Evolutionary conservation across 805 yeast species (phyloP).

Genomic region (Kregervanrija fluxuum): DNA sequence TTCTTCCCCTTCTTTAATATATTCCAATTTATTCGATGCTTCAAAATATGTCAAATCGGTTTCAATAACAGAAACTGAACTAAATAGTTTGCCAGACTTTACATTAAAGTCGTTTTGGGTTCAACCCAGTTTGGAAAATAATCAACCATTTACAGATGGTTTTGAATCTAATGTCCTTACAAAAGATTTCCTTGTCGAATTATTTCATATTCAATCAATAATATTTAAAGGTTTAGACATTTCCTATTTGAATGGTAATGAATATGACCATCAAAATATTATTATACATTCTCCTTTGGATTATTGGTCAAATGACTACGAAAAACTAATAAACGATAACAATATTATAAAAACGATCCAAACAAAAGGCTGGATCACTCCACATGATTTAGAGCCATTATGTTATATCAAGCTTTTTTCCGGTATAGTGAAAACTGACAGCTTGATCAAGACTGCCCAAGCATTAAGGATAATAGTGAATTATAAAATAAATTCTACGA

Average conservation of each 20-base stretch:
- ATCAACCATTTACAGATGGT: too few relatives aligned
- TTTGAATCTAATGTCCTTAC: too few relatives aligned
- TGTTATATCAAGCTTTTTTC: constrained; percentile 27
- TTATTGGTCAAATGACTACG: constrained; percentile 34
- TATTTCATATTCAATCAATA: constrained; percentile 1
- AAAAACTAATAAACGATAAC: constrained; percentile 24
- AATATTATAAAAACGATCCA: constrained; percentile 35
- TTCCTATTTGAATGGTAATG: not conserved
- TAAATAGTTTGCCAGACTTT: constrained; percentile 11
- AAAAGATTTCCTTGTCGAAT: not conserved
- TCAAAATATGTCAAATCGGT: constrained; percentile 13
- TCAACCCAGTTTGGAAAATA: constrained; percentile 2
- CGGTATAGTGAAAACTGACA: constrained; percentile 36
- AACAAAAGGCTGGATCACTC: constrained; percentile 15
- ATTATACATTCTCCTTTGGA: constrained; percentile 34
- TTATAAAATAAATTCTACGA: constrained; percentile 12
- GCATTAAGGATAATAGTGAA: constrained; percentile 31
- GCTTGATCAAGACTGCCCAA: constrained; percentile 34
- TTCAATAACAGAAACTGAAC: too few relatives aligned
- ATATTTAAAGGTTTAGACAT: not conserved
- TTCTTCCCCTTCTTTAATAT: constrained; percentile 18
- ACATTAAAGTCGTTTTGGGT: constrained; percentile 30
- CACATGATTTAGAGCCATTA: constrained; percentile 20
- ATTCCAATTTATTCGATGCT: constrained; percentile 7
- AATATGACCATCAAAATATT: constrained; percentile 5